Evolutionary conservation across 768 basidiomycete genomes (phyloP), one percentile per base, ranked within the genome.

Genomic region (Mrakia gelida): DNA sequence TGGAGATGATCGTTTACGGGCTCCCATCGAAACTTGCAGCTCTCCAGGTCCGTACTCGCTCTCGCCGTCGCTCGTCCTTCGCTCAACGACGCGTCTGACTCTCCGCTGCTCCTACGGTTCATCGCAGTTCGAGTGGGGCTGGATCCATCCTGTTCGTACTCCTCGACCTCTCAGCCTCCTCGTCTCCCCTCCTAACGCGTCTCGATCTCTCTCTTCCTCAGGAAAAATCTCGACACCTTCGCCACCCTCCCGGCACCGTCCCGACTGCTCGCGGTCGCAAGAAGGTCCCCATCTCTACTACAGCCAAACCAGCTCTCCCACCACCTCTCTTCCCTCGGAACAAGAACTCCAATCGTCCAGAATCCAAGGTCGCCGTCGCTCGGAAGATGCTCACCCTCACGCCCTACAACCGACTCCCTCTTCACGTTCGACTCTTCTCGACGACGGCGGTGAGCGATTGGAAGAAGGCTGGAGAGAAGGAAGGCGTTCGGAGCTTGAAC

Each of bases 1-100:
- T 94, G 92, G 89, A 91, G 78, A 90, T 93, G 90, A 90, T 93
- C 54, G 90, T 93, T 1, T 88, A 92, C 82, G 93, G 92, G 7
- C 93, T 94, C 81, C 92, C 92, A 0, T 92, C 91, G 76, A 89
- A 89, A 82, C 84, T 92, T 83, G 88, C 91, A 2, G 92, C 93
- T 7, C 81, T 86, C 3, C 86, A 86, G 78, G 85, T 85, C 67
- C 72, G 84, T 38, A 7, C 59, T 78, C n/a, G 49, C 9, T 21
- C 41, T 30, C 30, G 11, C 30, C 23, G 26, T 26, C 21, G 28
- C n/a, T 23, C 41, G 38, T 38, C 65, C 18, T 15, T 3, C 45
- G 74, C 72, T 10, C 16, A 89, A 3, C 6, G 26, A 43, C 38
- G 18, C 38, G 41, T 62, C 43, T 18, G 41, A 43, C 63, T n/a